A percentile compares a stretch with the other conserved stretches of the same genome.
Evolutionary conservation across 176 grass and related monocot genomes (phyloP).

Genomic region (Puya raimondii): DNA sequence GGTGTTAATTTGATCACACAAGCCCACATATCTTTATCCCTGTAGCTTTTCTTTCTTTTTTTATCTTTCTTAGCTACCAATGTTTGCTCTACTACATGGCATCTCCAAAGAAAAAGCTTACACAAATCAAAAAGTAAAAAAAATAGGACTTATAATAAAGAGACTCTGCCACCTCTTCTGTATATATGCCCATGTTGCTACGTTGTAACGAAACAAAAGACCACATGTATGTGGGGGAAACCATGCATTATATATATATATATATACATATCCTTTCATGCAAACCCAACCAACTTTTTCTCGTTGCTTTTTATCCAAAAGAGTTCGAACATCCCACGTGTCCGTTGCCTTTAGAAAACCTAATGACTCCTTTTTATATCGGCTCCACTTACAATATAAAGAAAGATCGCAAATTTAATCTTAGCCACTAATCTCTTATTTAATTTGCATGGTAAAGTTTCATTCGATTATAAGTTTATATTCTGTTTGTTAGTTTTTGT

Average conservation of each 20-base stretch:
- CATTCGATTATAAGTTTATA: no score
- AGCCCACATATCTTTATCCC: no score
- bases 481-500: no score
- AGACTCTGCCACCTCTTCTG: not conserved
- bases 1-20: no score
- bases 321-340: conserved; percentile 38
- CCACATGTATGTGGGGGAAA: not conserved
- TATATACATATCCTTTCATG: not conserved
- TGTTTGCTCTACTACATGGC: no score
- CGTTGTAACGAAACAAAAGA: not conserved
- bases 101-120: no score
- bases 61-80: no score
- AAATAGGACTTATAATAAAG: not conserved
- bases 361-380: not conserved
- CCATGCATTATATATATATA: not conserved
- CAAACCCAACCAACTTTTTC: not conserved
- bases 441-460: no score
- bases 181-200: not conserved
- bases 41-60: no score
- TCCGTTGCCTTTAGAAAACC: not conserved
- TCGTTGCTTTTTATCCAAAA: conserved; percentile 24
- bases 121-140: no score
- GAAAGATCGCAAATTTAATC: not conserved
- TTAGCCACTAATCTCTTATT: not conserved
- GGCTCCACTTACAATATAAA: not conserved